Percentiles rank a stretch among this genome's conserved stretches.
Evolutionary conservation across 257 asterid genomes (phyloP).

Genomic region (Ehretia macrophylla): DNA sequence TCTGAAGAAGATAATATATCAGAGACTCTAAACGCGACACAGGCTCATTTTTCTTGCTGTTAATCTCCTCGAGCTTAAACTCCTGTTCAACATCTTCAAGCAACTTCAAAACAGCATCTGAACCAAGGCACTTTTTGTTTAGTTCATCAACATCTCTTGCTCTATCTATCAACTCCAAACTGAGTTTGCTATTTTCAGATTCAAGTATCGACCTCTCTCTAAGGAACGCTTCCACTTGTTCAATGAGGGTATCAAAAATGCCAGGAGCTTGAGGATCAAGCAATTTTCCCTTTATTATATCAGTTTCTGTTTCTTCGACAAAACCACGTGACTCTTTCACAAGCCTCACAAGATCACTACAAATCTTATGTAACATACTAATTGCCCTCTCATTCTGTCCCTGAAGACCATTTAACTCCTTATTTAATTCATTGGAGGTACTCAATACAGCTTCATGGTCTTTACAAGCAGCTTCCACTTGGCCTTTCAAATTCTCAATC

Average conservation of each 20-base stretch:
- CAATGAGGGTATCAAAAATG: conserved; percentile 41
- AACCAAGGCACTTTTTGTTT: conserved; percentile 41
- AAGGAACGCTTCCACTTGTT: conserved; percentile 39
- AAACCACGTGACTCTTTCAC: conserved; percentile 32
- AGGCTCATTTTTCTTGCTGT: conserved; percentile 39
- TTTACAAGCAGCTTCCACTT: conserved; percentile 47
- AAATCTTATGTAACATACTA: conserved; percentile 38
- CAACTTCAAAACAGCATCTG: conserved; percentile 46
- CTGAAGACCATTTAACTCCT: conserved; percentile 30
- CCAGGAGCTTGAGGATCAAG: conserved; percentile 47
- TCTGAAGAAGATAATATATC: conserved; percentile 53
- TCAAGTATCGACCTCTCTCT: conserved; percentile 56
- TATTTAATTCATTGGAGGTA: conserved; percentile 28
- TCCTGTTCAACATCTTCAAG: conserved; percentile 57
- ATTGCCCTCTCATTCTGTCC: conserved; percentile 37
- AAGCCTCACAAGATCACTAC: conserved; percentile 47
- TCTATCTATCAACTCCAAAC: conserved; percentile 44
- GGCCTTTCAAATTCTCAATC: conserved; percentile 52
- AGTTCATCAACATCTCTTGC: conserved; percentile 48
- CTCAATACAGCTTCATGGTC: conserved; percentile 41
- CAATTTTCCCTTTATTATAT: conserved; percentile 29
- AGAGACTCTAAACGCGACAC: conserved; percentile 50
- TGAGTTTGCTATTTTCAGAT: conserved; percentile 49
- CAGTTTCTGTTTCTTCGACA: conserved; percentile 32
- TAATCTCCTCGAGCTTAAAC: conserved; percentile 41